These are phyloP conservation scores for Candida chauliodis DNA, from an alignment of 805 yeast genomes.

Conservation along the genomic window DNA sequence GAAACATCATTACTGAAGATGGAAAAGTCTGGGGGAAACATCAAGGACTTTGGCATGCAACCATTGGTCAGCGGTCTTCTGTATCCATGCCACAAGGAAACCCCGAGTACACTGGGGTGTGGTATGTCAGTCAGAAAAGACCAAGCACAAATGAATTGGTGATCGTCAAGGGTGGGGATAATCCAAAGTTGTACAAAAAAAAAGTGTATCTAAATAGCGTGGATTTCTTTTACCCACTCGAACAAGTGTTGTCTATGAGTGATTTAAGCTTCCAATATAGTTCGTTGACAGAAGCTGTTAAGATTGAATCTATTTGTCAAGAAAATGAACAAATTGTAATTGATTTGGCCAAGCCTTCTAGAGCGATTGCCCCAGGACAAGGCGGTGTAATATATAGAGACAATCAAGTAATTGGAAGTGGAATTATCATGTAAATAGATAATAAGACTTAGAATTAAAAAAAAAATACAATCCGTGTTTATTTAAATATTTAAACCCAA, in stretches of 20 bases:
- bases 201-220: slow-evolving; percentile 42
- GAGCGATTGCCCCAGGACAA: slow-evolving; percentile 92
- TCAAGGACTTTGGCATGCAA: slow-evolving; percentile 89
- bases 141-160: slow-evolving; percentile 64
- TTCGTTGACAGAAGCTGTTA: slow-evolving; percentile 63
- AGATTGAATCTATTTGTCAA: slow-evolving; percentile 21
- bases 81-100: slow-evolving; percentile 87
- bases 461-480: neutral
- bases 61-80: slow-evolving; percentile 84
- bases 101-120: slow-evolving; percentile 67
- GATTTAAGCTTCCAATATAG: slow-evolving; percentile 52
- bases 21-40: slow-evolving; percentile 80
- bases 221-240: slow-evolving; percentile 40
- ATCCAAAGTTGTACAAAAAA: slow-evolving; percentile 47
- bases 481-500: neutral
- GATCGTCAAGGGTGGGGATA: slow-evolving; percentile 69
- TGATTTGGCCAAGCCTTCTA: slow-evolving; percentile 39
- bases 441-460: neutral
- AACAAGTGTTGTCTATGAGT: slow-evolving; percentile 9
- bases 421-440: slow-evolving; percentile 23
- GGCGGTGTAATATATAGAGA: slow-evolving; percentile 68
- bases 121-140: slow-evolving; percentile 82
- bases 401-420: slow-evolving; percentile 63
- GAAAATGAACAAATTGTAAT: slow-evolving; percentile 19
- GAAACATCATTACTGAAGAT: slow-evolving; percentile 72